A percentile compares a stretch with the other conserved stretches of the same genome.
Conservation (phyloP, 106 monocot genomes). For the Allium sativum region DNA sequence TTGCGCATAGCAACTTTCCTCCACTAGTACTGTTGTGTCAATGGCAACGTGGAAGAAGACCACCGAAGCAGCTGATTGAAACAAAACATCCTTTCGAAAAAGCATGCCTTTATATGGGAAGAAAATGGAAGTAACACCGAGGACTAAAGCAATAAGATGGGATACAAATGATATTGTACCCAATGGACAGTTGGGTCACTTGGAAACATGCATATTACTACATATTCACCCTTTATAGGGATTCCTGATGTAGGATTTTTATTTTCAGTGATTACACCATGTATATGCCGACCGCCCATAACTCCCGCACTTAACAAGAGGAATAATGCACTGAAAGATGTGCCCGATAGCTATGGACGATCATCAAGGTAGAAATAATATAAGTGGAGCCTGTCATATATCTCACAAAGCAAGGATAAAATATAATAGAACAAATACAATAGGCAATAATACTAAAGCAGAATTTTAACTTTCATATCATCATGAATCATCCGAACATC, state of each 20-base stretch:
- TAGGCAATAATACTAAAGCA: too few relatives aligned
- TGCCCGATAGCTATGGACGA: too few relatives aligned
- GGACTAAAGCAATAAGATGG: slow-evolving; percentile 24
- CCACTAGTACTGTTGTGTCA: slow-evolving; percentile 32
- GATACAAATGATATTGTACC: slow-evolving; percentile 44
- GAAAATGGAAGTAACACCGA: slow-evolving; percentile 42
- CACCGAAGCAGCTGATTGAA: slow-evolving; percentile 20
- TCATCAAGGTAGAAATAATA: too few relatives aligned
- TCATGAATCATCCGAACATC: too few relatives aligned
- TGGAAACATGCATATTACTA: slow-evolving; percentile 70
- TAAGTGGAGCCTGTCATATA: too few relatives aligned
- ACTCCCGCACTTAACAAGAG: too few relatives aligned
- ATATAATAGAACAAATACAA: too few relatives aligned
- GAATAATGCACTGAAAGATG: too few relatives aligned
- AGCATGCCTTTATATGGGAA: slow-evolving; percentile 48
- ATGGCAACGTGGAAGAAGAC: slow-evolving; percentile 45
- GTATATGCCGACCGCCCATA: too few relatives aligned
- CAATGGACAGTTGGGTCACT: slow-evolving; percentile 53
- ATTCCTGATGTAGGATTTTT: slow-evolving; percentile 58
- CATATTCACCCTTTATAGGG: slow-evolving; percentile 41
- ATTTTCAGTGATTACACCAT: too few relatives aligned
- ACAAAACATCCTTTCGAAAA: slow-evolving; percentile 31
- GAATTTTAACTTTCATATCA: too few relatives aligned
- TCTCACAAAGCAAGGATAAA: too few relatives aligned
- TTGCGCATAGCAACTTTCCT: slow-evolving; percentile 68